Evolutionary conservation across 345 rosid species (phyloP), one percentile per base, ranked within the genome.

Genomic region (Acer negundo): DNA sequence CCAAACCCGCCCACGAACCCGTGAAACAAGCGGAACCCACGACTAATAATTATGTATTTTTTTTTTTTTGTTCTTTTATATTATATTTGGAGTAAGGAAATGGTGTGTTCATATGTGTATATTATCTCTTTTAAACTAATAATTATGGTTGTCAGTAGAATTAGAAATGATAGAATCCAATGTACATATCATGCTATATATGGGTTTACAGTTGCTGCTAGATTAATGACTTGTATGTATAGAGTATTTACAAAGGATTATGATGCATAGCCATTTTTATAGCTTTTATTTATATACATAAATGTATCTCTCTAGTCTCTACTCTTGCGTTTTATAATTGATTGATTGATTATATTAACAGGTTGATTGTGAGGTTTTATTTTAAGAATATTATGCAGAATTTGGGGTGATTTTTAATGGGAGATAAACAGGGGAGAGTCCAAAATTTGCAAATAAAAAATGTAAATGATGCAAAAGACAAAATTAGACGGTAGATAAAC

Each of bases 151-250:
- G 19, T 67, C 59, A 13, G 19, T 15, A 8, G 6, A 23, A 20
- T 24, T 8, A 78, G 69, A 47, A 74, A 75, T 38, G 49, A 42
- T 63, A 74, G 76, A 67, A 53, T 42, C 22, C 16, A n/a, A 58
- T 77, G 81, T 77, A 83, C n/a, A 64, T 51, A 63, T 69, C 55
- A 69, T 72, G 42, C 15, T 22, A 46, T 46, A 22, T 67, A 31
- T 59, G 67, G 73, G 65, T 75, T 71, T 26, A 42, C 15, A 66
- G 46, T 75, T 35, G 38, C 38, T 24, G 69, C 59, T 28, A 74
- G 62, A 62, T 80, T 55, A 44, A 15, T 49, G 11, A 66, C 35
- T 19, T 16, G 28, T 26, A 26, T 4, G 38, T 35, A 28, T 28
- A 4, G 5, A 35, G 7, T 46, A 20, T 79, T 64, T 74, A 75